Percentiles rank a stretch among this genome's conserved stretches.
phyloP scores from a whole-genome alignment of 75 land plant species.

The Sequoiadendron giganteum region DNA sequence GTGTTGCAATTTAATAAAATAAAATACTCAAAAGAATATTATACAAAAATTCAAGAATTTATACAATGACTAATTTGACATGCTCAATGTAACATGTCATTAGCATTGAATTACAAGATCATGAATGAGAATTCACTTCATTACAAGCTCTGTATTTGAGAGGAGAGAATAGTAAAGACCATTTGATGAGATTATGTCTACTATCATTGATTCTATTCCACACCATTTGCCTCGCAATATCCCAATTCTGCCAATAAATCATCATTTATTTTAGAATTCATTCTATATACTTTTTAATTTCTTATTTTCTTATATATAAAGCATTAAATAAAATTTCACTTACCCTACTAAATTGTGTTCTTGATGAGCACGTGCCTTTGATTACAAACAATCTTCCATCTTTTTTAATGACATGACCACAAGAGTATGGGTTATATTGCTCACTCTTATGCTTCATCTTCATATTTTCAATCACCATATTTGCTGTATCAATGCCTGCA shows the following conservation, averaged over 20 bases:
- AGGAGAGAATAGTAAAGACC: neutral
- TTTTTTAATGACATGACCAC: neutral
- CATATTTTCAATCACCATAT: neutral
- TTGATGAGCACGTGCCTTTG: neutral
- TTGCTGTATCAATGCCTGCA: conserved; percentile 1
- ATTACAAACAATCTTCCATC: neutral
- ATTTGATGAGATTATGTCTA: neutral
- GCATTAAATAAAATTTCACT: neutral
- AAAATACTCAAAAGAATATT: too few relatives aligned
- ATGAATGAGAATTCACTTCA: neutral
- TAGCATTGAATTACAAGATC: neutral
- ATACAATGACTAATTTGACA: neutral
- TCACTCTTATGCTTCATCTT: neutral
- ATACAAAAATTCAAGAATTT: too few relatives aligned
- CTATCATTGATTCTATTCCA: neutral
- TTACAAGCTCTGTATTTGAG: neutral
- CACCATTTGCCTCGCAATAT: neutral
- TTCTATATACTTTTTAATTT: too few relatives aligned
- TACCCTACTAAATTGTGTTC: neutral
- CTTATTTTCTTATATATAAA: neutral
- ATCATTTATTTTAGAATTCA: neutral
- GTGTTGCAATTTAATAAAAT: too few relatives aligned
- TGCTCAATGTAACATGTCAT: neutral
- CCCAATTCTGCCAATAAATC: neutral
- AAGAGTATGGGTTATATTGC: neutral